phyloP scores from a whole-genome alignment of 2,329 filamentous ascomycete genomes.

The Ophiostoma quercus region DNA sequence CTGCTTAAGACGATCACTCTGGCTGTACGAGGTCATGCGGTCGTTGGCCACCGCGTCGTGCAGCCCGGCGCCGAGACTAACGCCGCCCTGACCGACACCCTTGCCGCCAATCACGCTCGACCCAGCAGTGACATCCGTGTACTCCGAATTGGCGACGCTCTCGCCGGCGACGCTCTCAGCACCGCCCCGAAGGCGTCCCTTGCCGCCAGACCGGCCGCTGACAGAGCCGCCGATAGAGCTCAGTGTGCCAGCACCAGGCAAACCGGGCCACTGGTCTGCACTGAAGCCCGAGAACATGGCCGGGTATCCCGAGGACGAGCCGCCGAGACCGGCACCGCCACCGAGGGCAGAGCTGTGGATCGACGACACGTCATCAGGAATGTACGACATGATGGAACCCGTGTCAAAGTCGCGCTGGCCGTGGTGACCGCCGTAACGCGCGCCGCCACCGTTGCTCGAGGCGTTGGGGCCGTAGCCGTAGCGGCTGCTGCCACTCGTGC shows the following conservation, averaged over 20 bases:
- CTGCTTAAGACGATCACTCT: constrained; percentile 86
- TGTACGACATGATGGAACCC: constrained; percentile 88
- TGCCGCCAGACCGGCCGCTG: constrained; percentile 58
- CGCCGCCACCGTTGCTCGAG: constrained; percentile 16
- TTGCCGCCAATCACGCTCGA: constrained; percentile 72
- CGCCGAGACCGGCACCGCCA: constrained; percentile 60
- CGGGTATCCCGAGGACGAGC: constrained; percentile 66
- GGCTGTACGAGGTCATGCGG: constrained; percentile 58
- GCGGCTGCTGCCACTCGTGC: constrained; percentile 19
- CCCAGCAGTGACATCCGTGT: constrained; percentile 64
- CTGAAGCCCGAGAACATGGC: constrained; percentile 94
- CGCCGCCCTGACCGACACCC: constrained; percentile 75
- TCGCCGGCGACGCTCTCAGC: constrained; percentile 82
- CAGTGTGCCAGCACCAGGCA: constrained; percentile 56
- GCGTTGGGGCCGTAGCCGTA: constrained; percentile 28
- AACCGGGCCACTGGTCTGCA: constrained; percentile 78
- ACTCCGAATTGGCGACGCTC: constrained; percentile 85
- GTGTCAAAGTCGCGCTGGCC: constrained; percentile 59
- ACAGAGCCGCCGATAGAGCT: background rate
- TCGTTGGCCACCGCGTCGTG: constrained; percentile 65
- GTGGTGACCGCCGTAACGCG: constrained; percentile 23
- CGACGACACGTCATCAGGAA: constrained; percentile 93
- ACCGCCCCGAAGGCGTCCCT: constrained; percentile 55
- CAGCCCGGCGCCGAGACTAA: constrained; percentile 76
- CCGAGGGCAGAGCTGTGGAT: constrained; percentile 89